Percentiles rank a stretch among this genome's conserved stretches.
Evolutionary conservation across 2,329 filamentous ascomycete species (phyloP).

Genomic region (Fusarium concolor): DNA sequence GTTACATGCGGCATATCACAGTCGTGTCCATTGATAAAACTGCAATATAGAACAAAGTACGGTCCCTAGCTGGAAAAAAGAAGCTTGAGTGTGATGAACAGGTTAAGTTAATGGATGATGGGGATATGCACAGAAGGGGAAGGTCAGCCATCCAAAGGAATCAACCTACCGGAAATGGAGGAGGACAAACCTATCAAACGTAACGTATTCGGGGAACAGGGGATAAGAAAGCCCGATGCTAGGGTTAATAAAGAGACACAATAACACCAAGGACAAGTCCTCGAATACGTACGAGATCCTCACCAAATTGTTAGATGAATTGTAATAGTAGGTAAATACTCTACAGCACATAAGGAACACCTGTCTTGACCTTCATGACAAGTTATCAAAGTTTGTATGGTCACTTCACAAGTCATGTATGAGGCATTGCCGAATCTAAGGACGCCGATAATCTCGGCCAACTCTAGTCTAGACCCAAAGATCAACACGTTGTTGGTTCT

Average conservation of each 20-base stretch:
- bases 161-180: constrained; percentile 9
- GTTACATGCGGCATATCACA: not conserved
- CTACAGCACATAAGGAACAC: not conserved
- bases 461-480: constrained; percentile 9
- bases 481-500: not conserved
- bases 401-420: constrained; percentile 14
- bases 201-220: constrained; percentile 32
- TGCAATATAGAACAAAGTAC: not conserved
- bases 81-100: not conserved
- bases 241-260: constrained; percentile 14
- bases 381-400: not conserved
- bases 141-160: constrained; percentile 26
- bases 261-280: constrained; percentile 1
- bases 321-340: not conserved
- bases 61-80: not conserved
- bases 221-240: constrained; percentile 24
- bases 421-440: not conserved
- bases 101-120: not conserved
- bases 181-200: constrained; percentile 9
- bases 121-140: constrained; percentile 36
- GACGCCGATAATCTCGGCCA: constrained; percentile 14
- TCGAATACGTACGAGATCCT: not conserved
- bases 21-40: not conserved
- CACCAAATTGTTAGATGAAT: not conserved
- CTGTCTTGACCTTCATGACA: not conserved